A percentile compares a stretch with the other conserved stretches of the same genome.
Evolutionary conservation across 352 stramenopile species (phyloP).

Genomic region (Phytopythium kandeliae): DNA sequence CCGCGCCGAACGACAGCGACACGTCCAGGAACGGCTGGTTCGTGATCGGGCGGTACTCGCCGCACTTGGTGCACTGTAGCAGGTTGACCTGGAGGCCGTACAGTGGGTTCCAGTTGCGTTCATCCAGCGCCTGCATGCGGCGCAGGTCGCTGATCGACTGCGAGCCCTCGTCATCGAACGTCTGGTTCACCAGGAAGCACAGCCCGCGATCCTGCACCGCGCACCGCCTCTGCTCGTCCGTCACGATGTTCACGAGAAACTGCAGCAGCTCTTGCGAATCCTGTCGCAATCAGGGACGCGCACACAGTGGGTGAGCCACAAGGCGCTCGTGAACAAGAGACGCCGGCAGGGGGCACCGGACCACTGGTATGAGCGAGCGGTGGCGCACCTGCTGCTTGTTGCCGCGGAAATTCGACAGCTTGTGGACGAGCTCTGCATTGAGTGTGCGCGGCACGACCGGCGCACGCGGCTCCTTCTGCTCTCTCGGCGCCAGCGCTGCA

Average conservation of each 20-base stretch:
- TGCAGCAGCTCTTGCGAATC: constrained; percentile 84
- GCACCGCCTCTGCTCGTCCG: constrained; percentile 50
- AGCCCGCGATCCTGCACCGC: constrained; percentile 48
- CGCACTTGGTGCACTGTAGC: constrained; percentile 65
- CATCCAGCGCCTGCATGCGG: constrained; percentile 56
- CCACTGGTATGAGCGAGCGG: too few species aligned
- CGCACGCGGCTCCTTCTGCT: constrained; percentile 22
- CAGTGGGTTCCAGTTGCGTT: constrained; percentile 69
- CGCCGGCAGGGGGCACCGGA: too few species aligned
- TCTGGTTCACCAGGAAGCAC: constrained; percentile 28
- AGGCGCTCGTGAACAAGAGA: neutral
- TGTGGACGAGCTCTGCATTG: constrained; percentile 56
- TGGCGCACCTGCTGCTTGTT: constrained; percentile 68
- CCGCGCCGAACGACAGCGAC: constrained; percentile 57
- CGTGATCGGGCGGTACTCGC: constrained; percentile 55
- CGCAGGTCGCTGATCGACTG: constrained; percentile 67
- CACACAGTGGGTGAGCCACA: neutral
- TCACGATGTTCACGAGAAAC: constrained; percentile 81
- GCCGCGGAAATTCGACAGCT: constrained; percentile 50
- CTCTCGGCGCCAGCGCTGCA: constrained; percentile 22
- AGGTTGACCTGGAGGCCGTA: constrained; percentile 77
- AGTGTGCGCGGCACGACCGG: constrained; percentile 42
- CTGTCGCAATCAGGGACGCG: constrained; percentile 9
- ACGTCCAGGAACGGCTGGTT: constrained; percentile 79
- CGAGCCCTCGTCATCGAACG: constrained; percentile 11